phyloP scores from a whole-genome alignment of 768 basidiomycete genomes.

The Tulasnella sp. region DNA sequence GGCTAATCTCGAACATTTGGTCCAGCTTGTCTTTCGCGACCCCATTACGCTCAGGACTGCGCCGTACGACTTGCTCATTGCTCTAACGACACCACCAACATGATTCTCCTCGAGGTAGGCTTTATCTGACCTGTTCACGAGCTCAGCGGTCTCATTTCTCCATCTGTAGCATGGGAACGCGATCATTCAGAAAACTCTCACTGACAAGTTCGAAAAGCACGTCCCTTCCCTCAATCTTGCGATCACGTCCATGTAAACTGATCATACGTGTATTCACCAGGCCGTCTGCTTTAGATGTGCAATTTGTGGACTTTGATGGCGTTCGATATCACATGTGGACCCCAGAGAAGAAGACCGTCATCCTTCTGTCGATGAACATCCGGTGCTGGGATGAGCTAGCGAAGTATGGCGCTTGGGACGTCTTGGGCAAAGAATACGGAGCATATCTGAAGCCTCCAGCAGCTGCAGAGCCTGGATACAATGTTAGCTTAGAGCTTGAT shows the following conservation, averaged over 20 bases:
- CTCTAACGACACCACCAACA: constrained; percentile 3
- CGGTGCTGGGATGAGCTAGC: constrained; percentile 95
- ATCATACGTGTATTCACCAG: constrained; percentile 45
- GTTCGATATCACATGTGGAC: constrained; percentile 93
- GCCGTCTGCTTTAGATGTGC: constrained; percentile 85
- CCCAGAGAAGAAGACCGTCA: constrained; percentile 68
- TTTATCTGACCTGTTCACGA: neutral
- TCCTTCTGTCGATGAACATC: constrained; percentile 93
- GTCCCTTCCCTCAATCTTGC: constrained; percentile 34
- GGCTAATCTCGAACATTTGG: constrained; percentile 5
- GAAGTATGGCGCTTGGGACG: constrained; percentile 74
- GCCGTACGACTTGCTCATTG: constrained; percentile 11
- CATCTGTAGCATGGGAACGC: constrained; percentile 67
- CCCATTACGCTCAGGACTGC: constrained; percentile 1
- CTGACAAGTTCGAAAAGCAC: constrained; percentile 83
- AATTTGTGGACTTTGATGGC: constrained; percentile 97
- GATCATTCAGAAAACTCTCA: constrained; percentile 85
- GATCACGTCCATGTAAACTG: constrained; percentile 19
- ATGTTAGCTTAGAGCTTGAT: constrained; percentile 83
- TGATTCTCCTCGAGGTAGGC: constrained; percentile 14
- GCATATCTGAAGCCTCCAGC: constrained; percentile 49
- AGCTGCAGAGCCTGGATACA: constrained; percentile 80
- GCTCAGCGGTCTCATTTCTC: neutral
- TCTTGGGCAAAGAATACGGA: constrained; percentile 82
- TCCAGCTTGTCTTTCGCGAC: neutral